Evolutionary conservation across 73 alveolate genomes (phyloP).

Genomic region (Paramecium tetraurelia): DNA sequence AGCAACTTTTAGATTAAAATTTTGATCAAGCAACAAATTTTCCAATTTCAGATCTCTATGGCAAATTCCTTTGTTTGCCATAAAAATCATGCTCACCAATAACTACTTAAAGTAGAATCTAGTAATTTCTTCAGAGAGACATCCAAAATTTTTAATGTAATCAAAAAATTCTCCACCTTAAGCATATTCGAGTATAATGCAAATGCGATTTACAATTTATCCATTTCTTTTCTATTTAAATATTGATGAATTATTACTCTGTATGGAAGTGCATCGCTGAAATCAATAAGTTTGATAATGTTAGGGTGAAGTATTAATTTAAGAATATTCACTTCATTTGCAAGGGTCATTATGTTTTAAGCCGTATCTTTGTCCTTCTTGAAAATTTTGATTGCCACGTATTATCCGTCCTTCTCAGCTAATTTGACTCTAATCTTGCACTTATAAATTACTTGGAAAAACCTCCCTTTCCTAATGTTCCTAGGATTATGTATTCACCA

Average conservation of each 20-base stretch:
- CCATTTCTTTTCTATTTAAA: constrained; percentile 48
- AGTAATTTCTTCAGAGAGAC: constrained; percentile 64
- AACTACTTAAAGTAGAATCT: constrained; percentile 72
- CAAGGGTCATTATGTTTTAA: constrained; percentile 17
- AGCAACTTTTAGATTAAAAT: constrained; percentile 80
- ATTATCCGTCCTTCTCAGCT: neutral
- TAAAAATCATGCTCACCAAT: constrained; percentile 71
- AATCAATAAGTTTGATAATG: constrained; percentile 44
- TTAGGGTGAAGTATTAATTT: constrained; percentile 54
- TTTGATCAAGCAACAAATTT: constrained; percentile 81
- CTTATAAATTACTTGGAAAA: neutral
- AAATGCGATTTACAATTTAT: constrained; percentile 9
- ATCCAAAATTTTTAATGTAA: constrained; percentile 65
- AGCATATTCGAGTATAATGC: constrained; percentile 66
- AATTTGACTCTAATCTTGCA: neutral
- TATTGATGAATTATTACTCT: neutral
- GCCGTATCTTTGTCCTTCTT: neutral
- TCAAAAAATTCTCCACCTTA: constrained; percentile 75
- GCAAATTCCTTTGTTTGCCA: constrained; percentile 74
- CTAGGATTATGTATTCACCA: neutral
- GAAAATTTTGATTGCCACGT: constrained; percentile 39
- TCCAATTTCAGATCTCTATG: constrained; percentile 93
- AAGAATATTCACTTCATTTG: constrained; percentile 56
- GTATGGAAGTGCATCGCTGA: neutral
- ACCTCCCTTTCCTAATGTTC: constrained; percentile 54